phyloP scores from a whole-genome alignment of 2,329 filamentous ascomycete genomes.

The Aspergillus fijiensis region DNA sequence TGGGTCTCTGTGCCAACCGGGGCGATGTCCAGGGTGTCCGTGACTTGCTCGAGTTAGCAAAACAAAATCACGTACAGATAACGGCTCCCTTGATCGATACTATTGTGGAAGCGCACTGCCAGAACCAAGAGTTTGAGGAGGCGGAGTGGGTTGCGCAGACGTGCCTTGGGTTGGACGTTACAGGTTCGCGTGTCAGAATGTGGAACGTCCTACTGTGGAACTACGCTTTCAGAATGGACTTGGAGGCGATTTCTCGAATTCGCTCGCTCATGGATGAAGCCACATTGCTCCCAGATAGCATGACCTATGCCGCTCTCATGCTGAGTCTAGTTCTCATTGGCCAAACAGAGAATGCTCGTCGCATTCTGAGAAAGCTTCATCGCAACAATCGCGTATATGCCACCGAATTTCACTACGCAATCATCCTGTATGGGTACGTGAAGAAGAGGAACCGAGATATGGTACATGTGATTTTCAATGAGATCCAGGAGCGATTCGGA shows the following conservation, averaged over 20 bases:
- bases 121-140: constrained; percentile 53
- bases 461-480: constrained; percentile 52
- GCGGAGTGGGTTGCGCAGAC: constrained; percentile 62
- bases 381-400: constrained; percentile 38
- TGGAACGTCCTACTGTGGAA: constrained; percentile 78
- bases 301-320: constrained; percentile 64
- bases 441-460: constrained; percentile 47
- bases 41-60: constrained; percentile 64
- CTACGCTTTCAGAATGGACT: constrained; percentile 63
- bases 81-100: constrained; percentile 61
- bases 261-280: constrained; percentile 57
- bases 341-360: constrained; percentile 56
- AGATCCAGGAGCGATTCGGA: constrained; percentile 39
- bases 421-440: constrained; percentile 53
- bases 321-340: constrained; percentile 54
- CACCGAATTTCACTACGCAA: constrained; percentile 47
- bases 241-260: constrained; percentile 54
- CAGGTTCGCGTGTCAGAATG: constrained; percentile 59
- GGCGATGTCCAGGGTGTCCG: constrained; percentile 72
- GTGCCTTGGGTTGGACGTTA: constrained; percentile 52
- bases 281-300: constrained; percentile 52
- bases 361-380: constrained; percentile 48
- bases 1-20: constrained; percentile 67
- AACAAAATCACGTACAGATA: constrained; percentile 52
- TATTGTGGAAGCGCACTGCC: constrained; percentile 67